Percentiles rank a stretch among this genome's conserved stretches.
These are phyloP conservation scores for Cystobasidium pallidum DNA, from an alignment of 1,284 basidiomycete genomes.

Conservation along the genomic window DNA sequence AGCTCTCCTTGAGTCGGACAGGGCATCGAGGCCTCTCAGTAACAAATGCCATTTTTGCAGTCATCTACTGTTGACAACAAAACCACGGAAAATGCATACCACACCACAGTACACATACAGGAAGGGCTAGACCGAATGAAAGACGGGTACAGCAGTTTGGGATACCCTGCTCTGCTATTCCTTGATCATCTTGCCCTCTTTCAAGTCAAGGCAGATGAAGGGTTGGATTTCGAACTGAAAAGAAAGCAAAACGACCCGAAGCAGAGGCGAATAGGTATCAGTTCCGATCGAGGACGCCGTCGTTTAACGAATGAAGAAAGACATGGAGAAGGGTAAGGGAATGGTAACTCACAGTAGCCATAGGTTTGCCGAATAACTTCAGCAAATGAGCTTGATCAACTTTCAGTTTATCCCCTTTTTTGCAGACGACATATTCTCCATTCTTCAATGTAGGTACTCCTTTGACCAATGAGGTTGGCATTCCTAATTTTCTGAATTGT, in stretches of 20 bases:
- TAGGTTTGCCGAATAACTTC: slow-evolving; percentile 82
- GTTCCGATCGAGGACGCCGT: no score
- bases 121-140: no score
- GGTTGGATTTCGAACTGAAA: slow-evolving; percentile 45
- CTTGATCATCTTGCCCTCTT: slow-evolving; percentile 39
- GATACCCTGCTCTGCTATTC: not conserved
- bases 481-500: slow-evolving; percentile 86
- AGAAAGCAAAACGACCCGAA: not conserved
- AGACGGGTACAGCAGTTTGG: not conserved
- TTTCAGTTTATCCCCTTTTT: slow-evolving; percentile 74
- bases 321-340: not conserved
- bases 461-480: slow-evolving; percentile 77
- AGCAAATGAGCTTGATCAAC: slow-evolving; percentile 75
- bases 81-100: not conserved
- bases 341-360: slow-evolving; percentile 63
- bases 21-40: no score
- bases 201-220: slow-evolving; percentile 42
- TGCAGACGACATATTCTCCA: slow-evolving; percentile 80
- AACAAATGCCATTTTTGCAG: no score
- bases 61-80: not conserved
- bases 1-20: no score
- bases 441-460: slow-evolving; percentile 82
- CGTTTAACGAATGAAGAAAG: no score
- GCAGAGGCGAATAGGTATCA: no score
- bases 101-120: no score